phyloP scores from a whole-genome alignment of 1,284 basidiomycete species.

The Vanrija humicola region DNA sequence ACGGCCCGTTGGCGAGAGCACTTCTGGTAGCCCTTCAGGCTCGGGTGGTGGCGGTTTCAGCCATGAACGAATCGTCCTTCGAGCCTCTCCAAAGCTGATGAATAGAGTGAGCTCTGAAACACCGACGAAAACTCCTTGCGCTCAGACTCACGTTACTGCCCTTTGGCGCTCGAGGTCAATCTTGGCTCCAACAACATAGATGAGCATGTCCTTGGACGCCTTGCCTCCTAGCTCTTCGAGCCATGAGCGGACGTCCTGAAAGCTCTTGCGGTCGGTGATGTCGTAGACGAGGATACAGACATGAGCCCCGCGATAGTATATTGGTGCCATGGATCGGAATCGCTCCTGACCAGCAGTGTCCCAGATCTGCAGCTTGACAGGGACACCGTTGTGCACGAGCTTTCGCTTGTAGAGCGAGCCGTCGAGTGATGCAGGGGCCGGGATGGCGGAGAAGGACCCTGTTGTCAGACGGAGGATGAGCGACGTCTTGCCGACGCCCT shows the following conservation, averaged over 20 bases:
- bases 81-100: slow-evolving; percentile 33
- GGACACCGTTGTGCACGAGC: slow-evolving; percentile 77
- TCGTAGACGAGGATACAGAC: slow-evolving; percentile 55
- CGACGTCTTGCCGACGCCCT: slow-evolving; percentile 95
- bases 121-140: neutral
- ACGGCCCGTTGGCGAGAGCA: slow-evolving; percentile 2
- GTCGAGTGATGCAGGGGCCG: slow-evolving; percentile 83
- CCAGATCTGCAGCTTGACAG: slow-evolving; percentile 77
- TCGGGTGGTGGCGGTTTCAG: slow-evolving; percentile 23
- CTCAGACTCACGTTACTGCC: slow-evolving; percentile 32
- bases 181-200: slow-evolving; percentile 48
- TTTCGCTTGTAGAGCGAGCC: slow-evolving; percentile 95
- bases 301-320: slow-evolving; percentile 55
- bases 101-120: neutral
- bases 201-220: slow-evolving; percentile 44
- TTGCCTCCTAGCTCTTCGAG: slow-evolving; percentile 60
- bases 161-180: slow-evolving; percentile 33
- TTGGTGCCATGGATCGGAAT: slow-evolving; percentile 83
- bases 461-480: slow-evolving; percentile 89
- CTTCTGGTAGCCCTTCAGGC: slow-evolving; percentile 10
- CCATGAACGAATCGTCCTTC: slow-evolving; percentile 33
- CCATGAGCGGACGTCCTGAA: slow-evolving; percentile 90
- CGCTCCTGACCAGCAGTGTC: slow-evolving; percentile 98
- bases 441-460: slow-evolving; percentile 76
- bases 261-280: slow-evolving; percentile 65